Base-by-base conservation (phyloP, 1,139 yeast species). In the Saccharomyces hybrid region DNA sequence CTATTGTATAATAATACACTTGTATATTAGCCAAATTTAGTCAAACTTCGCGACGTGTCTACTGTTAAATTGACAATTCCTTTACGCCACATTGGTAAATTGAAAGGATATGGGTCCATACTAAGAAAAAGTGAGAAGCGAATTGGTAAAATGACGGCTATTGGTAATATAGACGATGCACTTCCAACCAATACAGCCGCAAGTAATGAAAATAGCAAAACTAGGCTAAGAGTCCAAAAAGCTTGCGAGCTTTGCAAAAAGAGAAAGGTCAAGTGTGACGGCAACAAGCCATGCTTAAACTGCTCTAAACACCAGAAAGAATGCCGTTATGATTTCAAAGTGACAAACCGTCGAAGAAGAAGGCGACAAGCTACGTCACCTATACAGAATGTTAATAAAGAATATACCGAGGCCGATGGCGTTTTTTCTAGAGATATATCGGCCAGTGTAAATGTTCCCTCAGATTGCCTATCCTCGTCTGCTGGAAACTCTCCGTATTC, bases 221-320 rank as follows among this genome's bases (percentile, higher is more conserved):
- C 34, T 31, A 31, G 34, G 34, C 34, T 31, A 31, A 74, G 96
- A 57, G 96, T 90, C 51, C 85, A 95, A 1, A 76, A 96, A 56
- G 97, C 97, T 2, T 90, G 97, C 69, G 97, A 90, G 69, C 88
- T 87, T 59, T 90, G 96, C 69, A 65, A 77, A 44, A 81, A 85
- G 72, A 86, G 89, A 70, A 90, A 90, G 69, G 96, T 90, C 61
- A 89, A 88, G 67, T 90, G 97, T 71, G 96, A 90, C 60, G 96
- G 96, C 16, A 86, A 86, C 65, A 88, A 86, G 66, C 96, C 96
- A 0, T 90, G 96, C 72, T 86, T 89, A 49, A 96, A 89, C 67
- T 90, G 96, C 34, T 31, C 14, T 13, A 31, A 31, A 31, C 34
- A 31, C 34, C 34, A 31, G 34, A 31, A 31, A 13, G 34, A 31